These are phyloP conservation scores for Fusarium foetens DNA, from an alignment of 2,329 filamentous ascomycete species.

Conservation along the genomic window DNA sequence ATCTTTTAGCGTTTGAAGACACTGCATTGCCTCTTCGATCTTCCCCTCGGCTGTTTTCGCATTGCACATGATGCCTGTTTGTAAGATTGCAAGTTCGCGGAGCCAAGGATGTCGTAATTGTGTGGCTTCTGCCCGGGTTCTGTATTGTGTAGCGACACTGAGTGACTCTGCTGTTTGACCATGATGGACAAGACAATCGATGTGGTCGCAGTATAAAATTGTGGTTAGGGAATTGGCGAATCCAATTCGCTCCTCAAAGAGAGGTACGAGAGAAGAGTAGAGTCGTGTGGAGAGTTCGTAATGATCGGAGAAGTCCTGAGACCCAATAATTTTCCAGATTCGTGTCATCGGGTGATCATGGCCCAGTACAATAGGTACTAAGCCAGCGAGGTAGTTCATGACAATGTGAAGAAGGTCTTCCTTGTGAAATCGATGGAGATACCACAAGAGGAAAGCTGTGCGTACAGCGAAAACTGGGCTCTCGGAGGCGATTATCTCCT, in stretches of 20 bases:
- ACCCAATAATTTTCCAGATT: constrained; percentile 48
- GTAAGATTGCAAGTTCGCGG: constrained; percentile 46
- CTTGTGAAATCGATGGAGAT: constrained; percentile 49
- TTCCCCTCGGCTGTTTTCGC: constrained; percentile 46
- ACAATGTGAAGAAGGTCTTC: constrained; percentile 48
- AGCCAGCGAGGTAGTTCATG: constrained; percentile 45
- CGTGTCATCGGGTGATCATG: constrained; percentile 45
- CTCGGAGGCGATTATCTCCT: constrained; percentile 48
- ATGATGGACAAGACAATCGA: constrained; percentile 48
- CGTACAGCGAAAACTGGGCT: constrained; percentile 49
- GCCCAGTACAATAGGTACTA: constrained; percentile 47
- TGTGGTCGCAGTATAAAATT: constrained; percentile 49
- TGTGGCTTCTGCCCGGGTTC: constrained; percentile 44
- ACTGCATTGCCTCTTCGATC: constrained; percentile 46
- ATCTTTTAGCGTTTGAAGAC: constrained; percentile 44
- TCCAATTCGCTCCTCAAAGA: constrained; percentile 47
- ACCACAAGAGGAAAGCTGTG: constrained; percentile 51
- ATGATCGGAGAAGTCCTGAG: constrained; percentile 47
- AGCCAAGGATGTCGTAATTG: constrained; percentile 47
- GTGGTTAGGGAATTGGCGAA: constrained; percentile 48
- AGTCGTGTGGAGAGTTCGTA: constrained; percentile 47
- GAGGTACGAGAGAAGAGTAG: constrained; percentile 46
- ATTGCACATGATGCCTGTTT: constrained; percentile 46
- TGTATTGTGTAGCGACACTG: constrained; percentile 44
- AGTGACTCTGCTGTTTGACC: constrained; percentile 44